Conservation (phyloP, 495 filamentous ascomycete genomes). For the Penicillium canariense region DNA sequence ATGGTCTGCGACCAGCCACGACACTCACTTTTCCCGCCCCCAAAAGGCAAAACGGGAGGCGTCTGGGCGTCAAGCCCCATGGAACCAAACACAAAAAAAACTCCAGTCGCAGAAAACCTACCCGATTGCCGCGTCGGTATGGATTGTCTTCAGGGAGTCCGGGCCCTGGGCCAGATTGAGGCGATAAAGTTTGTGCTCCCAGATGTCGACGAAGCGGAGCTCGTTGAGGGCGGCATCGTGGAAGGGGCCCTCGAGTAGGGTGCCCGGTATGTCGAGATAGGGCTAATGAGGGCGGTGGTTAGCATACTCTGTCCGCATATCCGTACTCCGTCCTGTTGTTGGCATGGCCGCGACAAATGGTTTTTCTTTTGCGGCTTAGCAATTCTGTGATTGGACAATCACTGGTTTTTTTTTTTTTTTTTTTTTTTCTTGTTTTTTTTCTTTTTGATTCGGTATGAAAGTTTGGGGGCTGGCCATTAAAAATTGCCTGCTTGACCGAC, state of each 20-base stretch:
- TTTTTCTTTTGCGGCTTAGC: not conserved
- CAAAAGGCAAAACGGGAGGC: not conserved
- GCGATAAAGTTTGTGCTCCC: slow-evolving; percentile 69
- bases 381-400: slow-evolving; percentile 15
- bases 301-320: not conserved
- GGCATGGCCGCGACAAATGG: not conserved
- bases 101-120: slow-evolving; percentile 8
- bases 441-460: not conserved
- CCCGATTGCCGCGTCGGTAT: slow-evolving; percentile 67
- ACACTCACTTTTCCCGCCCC: not conserved
- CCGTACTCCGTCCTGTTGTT: too few species aligned
- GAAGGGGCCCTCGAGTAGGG: slow-evolving; percentile 80
- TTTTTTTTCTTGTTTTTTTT: slow-evolving; percentile 1
- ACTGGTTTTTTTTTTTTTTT: not conserved
- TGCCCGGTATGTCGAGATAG: slow-evolving; percentile 69
- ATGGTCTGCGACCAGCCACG: too few species aligned
- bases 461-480: not conserved
- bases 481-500: slow-evolving; percentile 17
- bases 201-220: slow-evolving; percentile 89
- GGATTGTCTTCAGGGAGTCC: slow-evolving; percentile 59
- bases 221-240: slow-evolving; percentile 66
- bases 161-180: slow-evolving; percentile 67
- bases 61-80: not conserved
- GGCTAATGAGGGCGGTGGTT: slow-evolving; percentile 50
- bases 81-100: not conserved